phyloP scores from a whole-genome alignment of 164 flowering plant genomes.

The Tetracentron sinense region DNA sequence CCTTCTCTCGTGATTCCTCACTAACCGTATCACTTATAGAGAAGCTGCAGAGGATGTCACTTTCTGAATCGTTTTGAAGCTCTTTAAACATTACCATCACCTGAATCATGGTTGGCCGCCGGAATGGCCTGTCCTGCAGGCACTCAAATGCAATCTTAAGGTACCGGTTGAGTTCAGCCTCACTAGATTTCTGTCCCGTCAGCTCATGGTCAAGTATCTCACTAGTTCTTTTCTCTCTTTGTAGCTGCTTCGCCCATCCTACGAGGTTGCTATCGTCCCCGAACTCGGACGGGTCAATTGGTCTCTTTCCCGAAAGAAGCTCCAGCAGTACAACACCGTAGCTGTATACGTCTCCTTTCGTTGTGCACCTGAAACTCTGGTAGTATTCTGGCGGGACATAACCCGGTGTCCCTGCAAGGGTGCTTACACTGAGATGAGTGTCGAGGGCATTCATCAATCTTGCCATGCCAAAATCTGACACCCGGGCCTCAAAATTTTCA shows the following conservation, averaged over 20 bases:
- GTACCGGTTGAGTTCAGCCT: slow-evolving; percentile 60
- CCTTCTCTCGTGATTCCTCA: slow-evolving; percentile 52
- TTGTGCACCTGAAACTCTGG: slow-evolving; percentile 78
- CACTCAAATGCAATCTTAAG: slow-evolving; percentile 71
- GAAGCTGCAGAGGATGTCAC: slow-evolving; percentile 62
- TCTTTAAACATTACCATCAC: slow-evolving; percentile 93
- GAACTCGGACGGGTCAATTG: slow-evolving; percentile 64
- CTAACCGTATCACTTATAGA: slow-evolving; percentile 49
- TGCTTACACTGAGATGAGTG: slow-evolving; percentile 87
- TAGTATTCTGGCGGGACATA: slow-evolving; percentile 88
- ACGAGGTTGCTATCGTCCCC: slow-evolving; percentile 91
- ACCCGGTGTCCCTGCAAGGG: slow-evolving; percentile 85
- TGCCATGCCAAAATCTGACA: slow-evolving; percentile 97
- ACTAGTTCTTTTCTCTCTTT: slow-evolving; percentile 42
- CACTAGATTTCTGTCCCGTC: slow-evolving; percentile 31
- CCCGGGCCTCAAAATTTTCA: slow-evolving; percentile 75
- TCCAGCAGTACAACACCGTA: slow-evolving; percentile 73
- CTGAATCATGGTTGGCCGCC: slow-evolving; percentile 92
- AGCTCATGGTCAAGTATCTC: slow-evolving; percentile 69
- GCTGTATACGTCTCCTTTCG: slow-evolving; percentile 85
- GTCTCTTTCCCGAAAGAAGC: slow-evolving; percentile 78
- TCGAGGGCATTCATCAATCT: slow-evolving; percentile 75
- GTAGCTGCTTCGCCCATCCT: slow-evolving; percentile 85
- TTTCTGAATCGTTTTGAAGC: slow-evolving; percentile 63
- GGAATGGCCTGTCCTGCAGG: slow-evolving; percentile 70